Evolutionary conservation across 2,329 filamentous ascomycete species (phyloP), one percentile per base, ranked within the genome.

Genomic region (Alternaria angustiovoidea): DNA sequence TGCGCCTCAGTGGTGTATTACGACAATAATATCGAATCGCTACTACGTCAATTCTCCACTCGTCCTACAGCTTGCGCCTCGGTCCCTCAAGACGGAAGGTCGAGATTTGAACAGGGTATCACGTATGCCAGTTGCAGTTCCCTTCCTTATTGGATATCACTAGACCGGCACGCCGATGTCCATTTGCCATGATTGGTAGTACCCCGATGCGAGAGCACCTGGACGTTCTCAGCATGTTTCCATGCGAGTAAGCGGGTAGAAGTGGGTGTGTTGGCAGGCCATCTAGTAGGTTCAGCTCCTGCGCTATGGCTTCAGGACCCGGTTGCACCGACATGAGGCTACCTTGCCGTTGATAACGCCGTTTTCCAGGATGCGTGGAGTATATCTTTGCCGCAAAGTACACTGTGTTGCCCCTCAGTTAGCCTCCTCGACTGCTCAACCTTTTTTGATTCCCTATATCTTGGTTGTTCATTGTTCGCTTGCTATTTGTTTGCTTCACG

Each of bases 51-150:
- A 44, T 41, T 64, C 52, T 51, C 59, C 60, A 64, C 57, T 47
- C 34, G 26, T 43, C 36, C 59, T 18, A 41, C 43, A 32, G 38
- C 58, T 53, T 44, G 43, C 54, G 55, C 57, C 42, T 59, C 56
- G 48, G 24, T 59, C 26, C 48, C 64, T 64, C 53, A 47, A 66
- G 42, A 57, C 34, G 67, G 68, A 66, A 72, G 69, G 65, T 70
- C 58, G 28, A 34, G 26, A 30, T 9, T 30, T 9, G 39, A 55
- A 54, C 52, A 41, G 42, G 59, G 32, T 57, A 43, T 66, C 44
- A 57, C 47, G 43, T 55, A 54, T 32, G 41, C 34, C 36, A 26
- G 47, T 22, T 64, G 64, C 49, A 63, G 51, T 51, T 68, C 64
- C 41, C 51, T 64, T 49, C 64, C 63, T 47, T 20, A 61, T 66